Conservation (phyloP, 768 basidiomycete species). For the Pleurotus sapidus region DNA sequence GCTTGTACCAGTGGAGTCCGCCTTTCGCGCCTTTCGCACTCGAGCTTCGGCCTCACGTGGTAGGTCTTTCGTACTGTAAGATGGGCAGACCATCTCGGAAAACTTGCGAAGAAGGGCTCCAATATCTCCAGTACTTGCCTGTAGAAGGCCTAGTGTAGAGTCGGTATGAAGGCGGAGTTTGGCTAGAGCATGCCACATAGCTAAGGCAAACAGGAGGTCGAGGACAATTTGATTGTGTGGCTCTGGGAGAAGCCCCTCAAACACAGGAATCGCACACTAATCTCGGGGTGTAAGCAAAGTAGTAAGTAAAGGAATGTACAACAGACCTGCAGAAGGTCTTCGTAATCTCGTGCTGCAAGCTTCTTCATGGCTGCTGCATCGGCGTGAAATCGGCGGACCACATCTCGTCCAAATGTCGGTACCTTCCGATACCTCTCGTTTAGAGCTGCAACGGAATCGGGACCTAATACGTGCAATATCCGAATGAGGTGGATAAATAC, state of each 20-base stretch:
- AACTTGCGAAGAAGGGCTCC: conserved; percentile 25
- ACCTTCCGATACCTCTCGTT: conserved; percentile 17
- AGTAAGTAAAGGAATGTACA: neutral
- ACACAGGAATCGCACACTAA: conserved; percentile 29
- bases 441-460: conserved; percentile 10
- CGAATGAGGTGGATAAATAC: conserved; percentile 23
- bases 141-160: conserved; percentile 22
- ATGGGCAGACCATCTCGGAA: conserved; percentile 17
- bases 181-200: conserved; percentile 31
- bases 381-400: conserved; percentile 19
- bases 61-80: conserved; percentile 23
- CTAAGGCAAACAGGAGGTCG: conserved; percentile 25
- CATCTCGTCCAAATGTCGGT: conserved; percentile 13
- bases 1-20: neutral
- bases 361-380: conserved; percentile 21
- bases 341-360: conserved; percentile 22
- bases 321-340: conserved; percentile 26
- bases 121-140: conserved; percentile 16
- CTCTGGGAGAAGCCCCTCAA: conserved; percentile 27
- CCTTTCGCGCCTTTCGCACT: neutral
- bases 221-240: conserved; percentile 18
- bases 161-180: conserved; percentile 35
- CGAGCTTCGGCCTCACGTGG: conserved; percentile 22
- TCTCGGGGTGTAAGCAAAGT: neutral
- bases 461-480: conserved; percentile 13